These are phyloP conservation scores for Xerocomus brunneocitrinus DNA, from an alignment of 768 basidiomycete species.

Conservation along the genomic window DNA sequence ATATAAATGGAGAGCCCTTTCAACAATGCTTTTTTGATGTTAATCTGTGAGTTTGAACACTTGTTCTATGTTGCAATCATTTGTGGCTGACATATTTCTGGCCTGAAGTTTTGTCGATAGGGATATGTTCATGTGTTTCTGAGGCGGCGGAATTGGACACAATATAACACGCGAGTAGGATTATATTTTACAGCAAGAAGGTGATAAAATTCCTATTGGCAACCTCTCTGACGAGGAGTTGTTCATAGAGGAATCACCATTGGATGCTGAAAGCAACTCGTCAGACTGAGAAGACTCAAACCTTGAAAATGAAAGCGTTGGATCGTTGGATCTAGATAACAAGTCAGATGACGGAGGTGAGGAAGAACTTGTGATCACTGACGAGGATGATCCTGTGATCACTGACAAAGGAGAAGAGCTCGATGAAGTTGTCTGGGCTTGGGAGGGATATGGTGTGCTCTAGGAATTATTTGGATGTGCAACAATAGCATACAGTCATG, in stretches of 20 bases:
- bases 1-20: background rate
- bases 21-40: conserved; percentile 29
- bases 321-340: too few species aligned
- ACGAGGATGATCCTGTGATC: background rate
- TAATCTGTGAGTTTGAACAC: conserved; percentile 24
- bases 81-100: conserved; percentile 1
- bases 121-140: conserved; percentile 22
- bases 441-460: conserved; percentile 1
- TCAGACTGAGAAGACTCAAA: too few species aligned
- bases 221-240: too few species aligned
- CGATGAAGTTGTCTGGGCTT: conserved; percentile 2
- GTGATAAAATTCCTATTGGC: background rate
- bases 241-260: too few species aligned
- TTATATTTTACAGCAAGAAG: background rate
- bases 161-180: conserved; percentile 12
- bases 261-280: background rate
- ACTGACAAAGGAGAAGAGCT: conserved; percentile 7
- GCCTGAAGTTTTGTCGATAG: background rate
- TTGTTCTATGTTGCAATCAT: background rate
- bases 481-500: background rate
- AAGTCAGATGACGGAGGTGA: too few species aligned
- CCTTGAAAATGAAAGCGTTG: too few species aligned
- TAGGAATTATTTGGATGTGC: background rate
- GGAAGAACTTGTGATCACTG: background rate
- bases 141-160: conserved; percentile 33